Evolutionary conservation across 2,329 filamentous ascomycete genomes (phyloP), one percentile per base, ranked within the genome.

Genomic region (Spiromastix sp.): DNA sequence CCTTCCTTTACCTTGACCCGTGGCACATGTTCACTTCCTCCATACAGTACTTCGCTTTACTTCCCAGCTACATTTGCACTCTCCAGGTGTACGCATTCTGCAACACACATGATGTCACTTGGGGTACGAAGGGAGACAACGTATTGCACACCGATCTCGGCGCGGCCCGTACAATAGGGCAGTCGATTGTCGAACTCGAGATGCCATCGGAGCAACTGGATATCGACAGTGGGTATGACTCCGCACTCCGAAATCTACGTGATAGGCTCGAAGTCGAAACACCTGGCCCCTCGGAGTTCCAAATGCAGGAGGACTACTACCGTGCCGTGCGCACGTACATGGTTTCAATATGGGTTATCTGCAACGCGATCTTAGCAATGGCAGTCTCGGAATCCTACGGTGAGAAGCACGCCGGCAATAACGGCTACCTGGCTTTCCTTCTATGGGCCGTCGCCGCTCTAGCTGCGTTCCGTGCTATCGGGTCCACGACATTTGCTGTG

Each of bases 101-200:
- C 69, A 98, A 98, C 66, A 93, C 89, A 0, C 91, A 98, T 72
- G 91, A 98, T 57, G 86, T 98, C 13, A 93, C 87, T 0, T 98
- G 91, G 91, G 91, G 91, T 29, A 98, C 91, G 30, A 98, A 98
- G 64, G 91, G 91, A 38, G 91, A 98, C 70, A 98, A 98, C 59
- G 78, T 93, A 22, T 80, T 91, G 50, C 81, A 85, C 59, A 95
- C 83, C 5, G 93, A 98, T 55, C 77, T 98, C 1, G 91, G 91
- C 38, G 78, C 83, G 4, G 91, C 93, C 9, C 76, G 83, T 5
- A 79, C 79, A 32, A 79, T 82, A 45, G 83, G 81, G 37, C 74
- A 74, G 31, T 73, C 79, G 40, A 85, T 81, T 0, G 91, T 98
- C 49, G 85, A 95, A 58, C 71, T 98, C 4, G 91, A 98, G 54